Percentiles rank a stretch among this genome's conserved stretches.
These are phyloP conservation scores for Suhomyces chickasaworum DNA, from an alignment of 1,139 yeast species.

Conservation along the genomic window DNA sequence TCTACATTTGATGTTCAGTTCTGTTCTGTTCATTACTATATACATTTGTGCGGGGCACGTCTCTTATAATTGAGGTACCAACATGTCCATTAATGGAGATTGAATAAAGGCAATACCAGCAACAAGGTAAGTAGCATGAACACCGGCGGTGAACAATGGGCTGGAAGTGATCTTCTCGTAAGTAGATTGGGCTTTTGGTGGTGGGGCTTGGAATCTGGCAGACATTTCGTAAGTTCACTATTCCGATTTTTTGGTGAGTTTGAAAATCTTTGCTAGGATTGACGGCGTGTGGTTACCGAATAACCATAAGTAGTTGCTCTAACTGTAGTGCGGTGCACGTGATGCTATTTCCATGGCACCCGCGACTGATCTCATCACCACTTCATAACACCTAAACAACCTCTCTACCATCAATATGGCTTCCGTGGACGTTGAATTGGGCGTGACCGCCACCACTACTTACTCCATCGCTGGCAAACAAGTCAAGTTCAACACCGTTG, in stretches of 20 bases:
- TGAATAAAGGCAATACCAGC: slow-evolving; percentile 76
- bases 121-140: slow-evolving; percentile 64
- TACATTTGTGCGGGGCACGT: slow-evolving; percentile 1
- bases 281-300: too few species aligned
- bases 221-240: slow-evolving; percentile 17
- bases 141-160: slow-evolving; percentile 64
- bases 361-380: not conserved
- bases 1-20: not conserved
- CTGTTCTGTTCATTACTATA: slow-evolving; percentile 3
- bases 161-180: slow-evolving; percentile 57
- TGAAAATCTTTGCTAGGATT: slow-evolving; percentile 1
- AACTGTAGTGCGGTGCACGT: too few species aligned
- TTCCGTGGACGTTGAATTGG: slow-evolving; percentile 29
- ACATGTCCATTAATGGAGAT: slow-evolving; percentile 77
- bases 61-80: slow-evolving; percentile 70
- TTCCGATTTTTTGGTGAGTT: not conserved
- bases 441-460: slow-evolving; percentile 33
- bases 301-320: too few species aligned
- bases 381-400: too few species aligned
- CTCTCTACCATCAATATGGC: slow-evolving; percentile 20
- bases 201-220: slow-evolving; percentile 21
- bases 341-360: not conserved
- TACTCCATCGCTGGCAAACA: slow-evolving; percentile 76
- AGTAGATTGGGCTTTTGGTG: slow-evolving; percentile 33
- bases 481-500: slow-evolving; percentile 68